These are phyloP conservation scores for Silene conica DNA, from an alignment of 148 eudicot genomes.

Conservation along the genomic window DNA sequence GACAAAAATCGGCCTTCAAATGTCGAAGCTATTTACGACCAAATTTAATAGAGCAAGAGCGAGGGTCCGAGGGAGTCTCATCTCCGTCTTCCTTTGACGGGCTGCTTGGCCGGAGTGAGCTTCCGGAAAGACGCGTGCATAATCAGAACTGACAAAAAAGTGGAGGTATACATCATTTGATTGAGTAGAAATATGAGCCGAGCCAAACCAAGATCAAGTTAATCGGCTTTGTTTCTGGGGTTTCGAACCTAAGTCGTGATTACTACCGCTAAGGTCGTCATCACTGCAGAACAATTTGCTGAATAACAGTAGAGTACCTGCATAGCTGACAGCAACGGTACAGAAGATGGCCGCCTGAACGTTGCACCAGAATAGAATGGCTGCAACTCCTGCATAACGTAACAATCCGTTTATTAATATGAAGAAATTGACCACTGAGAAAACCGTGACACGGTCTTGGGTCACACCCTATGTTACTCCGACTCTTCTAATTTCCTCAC, in stretches of 20 bases:
- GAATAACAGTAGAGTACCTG: constrained; percentile 39
- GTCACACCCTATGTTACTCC: too few species aligned
- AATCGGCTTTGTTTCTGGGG: too few species aligned
- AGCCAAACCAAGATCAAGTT: not conserved
- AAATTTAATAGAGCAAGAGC: too few species aligned
- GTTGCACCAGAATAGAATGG: constrained; percentile 60
- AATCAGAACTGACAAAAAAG: constrained; percentile 47
- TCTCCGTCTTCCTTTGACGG: constrained; percentile 31
- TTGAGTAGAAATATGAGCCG: not conserved
- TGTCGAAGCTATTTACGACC: constrained; percentile 10
- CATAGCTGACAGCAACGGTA: constrained; percentile 61
- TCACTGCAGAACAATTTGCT: not conserved
- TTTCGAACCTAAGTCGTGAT: too few species aligned
- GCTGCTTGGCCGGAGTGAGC: constrained; percentile 64
- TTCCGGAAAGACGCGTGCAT: constrained; percentile 83
- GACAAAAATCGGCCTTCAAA: constrained; percentile 12
- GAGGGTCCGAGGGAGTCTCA: constrained; percentile 1
- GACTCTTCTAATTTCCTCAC: too few species aligned
- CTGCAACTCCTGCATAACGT: constrained; percentile 54
- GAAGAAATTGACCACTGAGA: not conserved
- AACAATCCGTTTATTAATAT: not conserved
- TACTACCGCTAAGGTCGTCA: too few species aligned
- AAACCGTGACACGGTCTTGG: not conserved
- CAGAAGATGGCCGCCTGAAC: constrained; percentile 73
- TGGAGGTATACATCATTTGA: not conserved